Base-by-base conservation (phyloP, 768 basidiomycete genomes). In the Pholiota molesta region DNA sequence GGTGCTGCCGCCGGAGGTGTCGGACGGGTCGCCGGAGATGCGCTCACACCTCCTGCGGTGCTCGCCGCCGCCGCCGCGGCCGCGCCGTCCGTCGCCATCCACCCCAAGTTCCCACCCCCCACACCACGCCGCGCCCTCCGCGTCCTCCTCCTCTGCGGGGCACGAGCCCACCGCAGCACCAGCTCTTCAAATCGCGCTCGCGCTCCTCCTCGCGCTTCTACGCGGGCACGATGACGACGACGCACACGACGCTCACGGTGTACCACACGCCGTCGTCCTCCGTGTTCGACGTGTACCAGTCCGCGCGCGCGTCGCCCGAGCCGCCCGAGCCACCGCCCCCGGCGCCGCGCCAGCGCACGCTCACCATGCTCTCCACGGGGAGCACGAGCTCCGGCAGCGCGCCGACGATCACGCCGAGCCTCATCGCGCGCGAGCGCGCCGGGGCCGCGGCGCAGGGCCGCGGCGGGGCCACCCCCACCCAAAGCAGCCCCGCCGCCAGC, bases 221-320 rank as follows among this genome's bases (percentile, higher is more conserved):
- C 60, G 70, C 77, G 19, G 82, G 84, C 33, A 89, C 88, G 1
- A 72, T 87, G 63, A 79, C 83, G 39, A 87, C 86, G 21, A 81
- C 83, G 6, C 82, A 81, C 55, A 87, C 88, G 0, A 81, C 81
- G 1, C 69, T 85, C 3, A 86, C 88, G 0, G 78, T 86, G 44
- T 94, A 89, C 73, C 89, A 92, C 72, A 94, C 92, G 0, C 91
- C 92, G 7, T 85, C 88, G 0, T 93, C 92, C 0, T 92, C 90
- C n/a, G 63, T 91, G 45, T 89, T 85, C 65, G 87, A 91, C 64
- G 86, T 69, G 3, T 90, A 78, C 63, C 79, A 84, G 19, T 85
- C 87, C 7, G 88, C 89, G 3, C 81, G 83, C 10, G 84, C 84
- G 3, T 87, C 88, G 2, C 86, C 86, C 0, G 77, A 80, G 56